These are phyloP conservation scores for Spathaspora girioi DNA, from an alignment of 805 yeast species.

Conservation along the genomic window DNA sequence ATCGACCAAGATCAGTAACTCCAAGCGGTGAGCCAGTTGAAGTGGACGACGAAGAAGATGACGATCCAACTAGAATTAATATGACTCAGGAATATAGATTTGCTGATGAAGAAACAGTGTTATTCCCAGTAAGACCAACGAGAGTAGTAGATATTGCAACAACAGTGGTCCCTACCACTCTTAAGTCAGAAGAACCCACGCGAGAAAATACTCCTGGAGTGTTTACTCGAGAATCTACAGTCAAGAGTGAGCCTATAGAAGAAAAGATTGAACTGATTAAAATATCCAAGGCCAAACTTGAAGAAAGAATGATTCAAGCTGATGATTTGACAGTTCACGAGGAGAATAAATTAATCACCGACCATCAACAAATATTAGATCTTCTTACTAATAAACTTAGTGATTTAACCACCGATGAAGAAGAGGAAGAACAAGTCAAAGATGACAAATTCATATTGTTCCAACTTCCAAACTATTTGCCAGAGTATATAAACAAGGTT, in stretches of 20 bases:
- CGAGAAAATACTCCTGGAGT: constrained; percentile 5
- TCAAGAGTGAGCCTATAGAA: constrained; percentile 30
- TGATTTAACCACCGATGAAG: constrained; percentile 12
- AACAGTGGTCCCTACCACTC: constrained; percentile 2
- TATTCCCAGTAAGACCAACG: constrained; percentile 71
- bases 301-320: constrained; percentile 24
- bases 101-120: constrained; percentile 48
- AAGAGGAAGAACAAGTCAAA: constrained; percentile 1
- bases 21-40: constrained; percentile 7
- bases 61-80: constrained; percentile 47
- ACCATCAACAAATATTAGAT: constrained; percentile 28
- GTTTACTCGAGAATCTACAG: constrained; percentile 15
- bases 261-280: constrained; percentile 22
- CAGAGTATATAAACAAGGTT: constrained; percentile 23
- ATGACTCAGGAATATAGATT: constrained; percentile 60
- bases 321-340: constrained; percentile 16
- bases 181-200: constrained; percentile 6
- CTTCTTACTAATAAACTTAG: constrained; percentile 21
- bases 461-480: constrained; percentile 49
- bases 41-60: constrained; percentile 35
- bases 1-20: constrained; percentile 11
- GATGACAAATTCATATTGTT: constrained; percentile 32
- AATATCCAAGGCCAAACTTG: constrained; percentile 24
- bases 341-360: constrained; percentile 28
- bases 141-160: constrained; percentile 24